Percentiles rank a stretch among this genome's conserved stretches.
These are phyloP conservation scores for Wickerhamiella qilinensis DNA, from an alignment of 805 yeast species.

Conservation along the genomic window DNA sequence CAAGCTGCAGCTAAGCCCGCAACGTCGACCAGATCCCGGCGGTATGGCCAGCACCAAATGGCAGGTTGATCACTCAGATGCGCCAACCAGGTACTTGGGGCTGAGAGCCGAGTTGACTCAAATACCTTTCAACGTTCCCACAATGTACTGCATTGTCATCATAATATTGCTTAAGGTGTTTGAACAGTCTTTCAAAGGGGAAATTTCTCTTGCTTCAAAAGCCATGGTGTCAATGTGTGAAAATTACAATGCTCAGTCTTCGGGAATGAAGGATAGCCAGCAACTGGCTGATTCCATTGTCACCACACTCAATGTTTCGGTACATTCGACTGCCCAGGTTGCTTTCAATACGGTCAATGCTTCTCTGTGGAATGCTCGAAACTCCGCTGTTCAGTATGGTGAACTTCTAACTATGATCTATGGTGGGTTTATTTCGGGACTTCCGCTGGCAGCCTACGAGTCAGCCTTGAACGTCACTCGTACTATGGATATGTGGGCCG, in stretches of 20 bases:
- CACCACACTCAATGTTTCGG: not conserved
- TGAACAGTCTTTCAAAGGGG: not conserved
- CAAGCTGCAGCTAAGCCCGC: too few relatives aligned
- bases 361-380: constrained; percentile 5
- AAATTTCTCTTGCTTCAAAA: not conserved
- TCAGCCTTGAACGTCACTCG: constrained; percentile 6
- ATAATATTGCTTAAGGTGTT: constrained; percentile 7
- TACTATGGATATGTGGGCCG: constrained; percentile 5
- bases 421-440: not conserved
- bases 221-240: not conserved
- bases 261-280: not conserved
- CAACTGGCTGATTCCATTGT: not conserved
- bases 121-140: constrained; percentile 9
- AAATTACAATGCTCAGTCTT: not conserved
- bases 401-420: constrained; percentile 5
- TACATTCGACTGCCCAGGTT: not conserved
- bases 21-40: too few relatives aligned
- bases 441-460: constrained; percentile 2
- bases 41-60: too few relatives aligned
- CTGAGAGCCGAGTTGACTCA: constrained; percentile 10
- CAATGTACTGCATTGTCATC: constrained; percentile 8
- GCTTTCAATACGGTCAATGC: constrained; percentile 5
- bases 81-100: constrained; percentile 12
- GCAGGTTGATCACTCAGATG: constrained; percentile 7
- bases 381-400: constrained; percentile 2